Percentiles rank a stretch among this genome's conserved stretches.
Evolutionary conservation across 1,139 yeast species (phyloP).

Genomic region (Suhomyces yuchorum): DNA sequence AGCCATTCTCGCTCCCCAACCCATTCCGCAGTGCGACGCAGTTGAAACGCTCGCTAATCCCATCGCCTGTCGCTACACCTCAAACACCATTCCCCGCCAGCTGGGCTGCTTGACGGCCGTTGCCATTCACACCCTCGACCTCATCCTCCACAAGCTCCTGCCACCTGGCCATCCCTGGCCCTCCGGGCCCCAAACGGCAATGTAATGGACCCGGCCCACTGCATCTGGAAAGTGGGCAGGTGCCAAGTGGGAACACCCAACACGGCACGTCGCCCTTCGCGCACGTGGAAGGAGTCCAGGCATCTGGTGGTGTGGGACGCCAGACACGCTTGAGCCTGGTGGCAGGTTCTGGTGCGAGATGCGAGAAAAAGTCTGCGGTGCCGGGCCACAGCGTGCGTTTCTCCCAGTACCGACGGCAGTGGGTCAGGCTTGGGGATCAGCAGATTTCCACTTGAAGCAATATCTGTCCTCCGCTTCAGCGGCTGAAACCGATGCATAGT

Average conservation of each 20-base stretch:
- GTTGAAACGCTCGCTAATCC: background rate
- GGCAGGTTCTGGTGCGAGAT: background rate
- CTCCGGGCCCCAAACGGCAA: background rate
- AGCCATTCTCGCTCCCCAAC: too few relatives aligned
- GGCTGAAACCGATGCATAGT: background rate
- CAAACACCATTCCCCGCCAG: background rate
- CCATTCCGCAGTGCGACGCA: background rate
- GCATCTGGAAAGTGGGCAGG: background rate
- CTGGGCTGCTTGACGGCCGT: background rate
- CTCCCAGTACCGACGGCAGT: too few relatives aligned
- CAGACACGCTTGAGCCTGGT: background rate
- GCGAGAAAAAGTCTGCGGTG: background rate
- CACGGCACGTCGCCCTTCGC: background rate
- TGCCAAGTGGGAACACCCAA: background rate
- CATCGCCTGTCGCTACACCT: background rate
- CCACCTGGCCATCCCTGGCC: too few relatives aligned
- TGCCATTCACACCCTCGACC: background rate
- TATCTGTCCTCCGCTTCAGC: too few relatives aligned
- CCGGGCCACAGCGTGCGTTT: too few relatives aligned
- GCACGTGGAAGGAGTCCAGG: background rate
- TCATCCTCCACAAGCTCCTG: too few relatives aligned
- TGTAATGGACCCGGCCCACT: background rate
- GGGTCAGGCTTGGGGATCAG: too few relatives aligned
- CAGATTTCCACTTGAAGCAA: too few relatives aligned
- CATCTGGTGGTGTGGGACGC: background rate